These are phyloP conservation scores for Spencermartinsiella europaea DNA, from an alignment of 805 yeast species.

Conservation along the genomic window DNA sequence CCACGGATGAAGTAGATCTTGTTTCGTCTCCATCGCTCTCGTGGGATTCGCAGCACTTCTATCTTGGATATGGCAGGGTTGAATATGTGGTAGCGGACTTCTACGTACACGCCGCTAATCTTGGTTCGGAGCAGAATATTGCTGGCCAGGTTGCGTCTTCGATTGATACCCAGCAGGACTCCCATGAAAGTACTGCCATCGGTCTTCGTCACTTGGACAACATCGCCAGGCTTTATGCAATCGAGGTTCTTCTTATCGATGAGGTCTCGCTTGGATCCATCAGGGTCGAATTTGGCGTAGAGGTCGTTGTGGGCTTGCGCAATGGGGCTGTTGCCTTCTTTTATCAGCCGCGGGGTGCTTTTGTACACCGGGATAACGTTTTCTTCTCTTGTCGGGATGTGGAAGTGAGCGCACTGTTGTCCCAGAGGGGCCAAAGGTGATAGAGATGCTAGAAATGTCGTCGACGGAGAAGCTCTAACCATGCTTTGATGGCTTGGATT, in stretches of 20 bases:
- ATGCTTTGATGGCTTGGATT: not conserved
- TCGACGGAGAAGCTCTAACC: not conserved
- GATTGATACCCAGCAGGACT: slow-evolving; percentile 68
- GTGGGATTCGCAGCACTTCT: slow-evolving; percentile 72
- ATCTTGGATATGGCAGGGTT: slow-evolving; percentile 73
- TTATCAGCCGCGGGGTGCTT: slow-evolving; percentile 31
- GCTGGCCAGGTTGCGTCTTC: slow-evolving; percentile 66
- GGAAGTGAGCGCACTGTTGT: not conserved
- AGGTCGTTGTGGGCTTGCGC: slow-evolving; percentile 47
- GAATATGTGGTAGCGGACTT: slow-evolving; percentile 71
- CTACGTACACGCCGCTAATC: slow-evolving; percentile 78
- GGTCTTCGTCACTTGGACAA: slow-evolving; percentile 67
- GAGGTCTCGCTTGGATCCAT: slow-evolving; percentile 58
- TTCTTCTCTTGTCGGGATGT: slow-evolving; percentile 8
- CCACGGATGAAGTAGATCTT: slow-evolving; percentile 88
- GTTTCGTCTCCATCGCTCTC: slow-evolving; percentile 65
- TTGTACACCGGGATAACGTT: slow-evolving; percentile 33
- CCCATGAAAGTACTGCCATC: slow-evolving; percentile 63
- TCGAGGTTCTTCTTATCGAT: slow-evolving; percentile 44
- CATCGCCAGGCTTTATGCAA: slow-evolving; percentile 72
- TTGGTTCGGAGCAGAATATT: slow-evolving; percentile 80
- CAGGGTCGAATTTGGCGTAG: slow-evolving; percentile 59
- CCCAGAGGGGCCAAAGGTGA: not conserved
- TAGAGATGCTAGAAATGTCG: not conserved
- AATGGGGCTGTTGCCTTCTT: slow-evolving; percentile 33